Evolutionary conservation across 176 grass and related monocot genomes (phyloP), one percentile per base, ranked within the genome.

Genomic region (Calamus simplicifolius): DNA sequence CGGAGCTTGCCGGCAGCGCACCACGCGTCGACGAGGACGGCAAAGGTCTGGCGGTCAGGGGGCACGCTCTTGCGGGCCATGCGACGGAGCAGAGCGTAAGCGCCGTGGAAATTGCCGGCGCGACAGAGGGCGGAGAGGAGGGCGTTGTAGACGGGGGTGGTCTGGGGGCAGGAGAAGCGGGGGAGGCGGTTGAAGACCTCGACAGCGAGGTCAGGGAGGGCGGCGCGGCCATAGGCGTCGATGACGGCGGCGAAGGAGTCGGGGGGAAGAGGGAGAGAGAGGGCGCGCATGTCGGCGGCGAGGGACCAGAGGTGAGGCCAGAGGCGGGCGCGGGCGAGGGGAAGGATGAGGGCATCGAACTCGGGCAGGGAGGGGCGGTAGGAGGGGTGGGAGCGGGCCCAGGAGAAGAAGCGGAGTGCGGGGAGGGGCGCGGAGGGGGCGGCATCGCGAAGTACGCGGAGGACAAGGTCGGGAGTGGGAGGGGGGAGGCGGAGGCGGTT

Each of bases 161-260:
- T 88, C 72, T 91, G 92, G n/a, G 81, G 62, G 58, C 92, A 97
- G 18, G 78, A 81, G 51, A 97, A 90, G n/a, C 70, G 76, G 0
- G 92, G 84, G 51, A 91, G 87, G 66, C 84, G 77, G 31, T 97
- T 91, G 75, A 97, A 97, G 57, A 91, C 76, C 67, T 90, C 92
- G 80, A 97, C 78, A 53, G 92, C 78, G 48, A 77, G 81, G 29
- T 97, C 93, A 18, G 73, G 62, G 54, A 82, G 75, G 69, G 71
- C 67, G 61, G 93, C 82, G 4, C 29, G 69, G 67, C 93, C 87
- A 77, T 85, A 91, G 51, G 93, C 81, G 25, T 82, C 82, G 69
- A 97, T 97, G 62, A 91, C 81, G 1, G 87, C 69, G 26, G 87
- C 74, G 64, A 97, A 97, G 67, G 87, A 82, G 30, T 66, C 25